These are phyloP conservation scores for Dioscorea alata DNA, from an alignment of 106 monocot genomes.

Conservation along the genomic window DNA sequence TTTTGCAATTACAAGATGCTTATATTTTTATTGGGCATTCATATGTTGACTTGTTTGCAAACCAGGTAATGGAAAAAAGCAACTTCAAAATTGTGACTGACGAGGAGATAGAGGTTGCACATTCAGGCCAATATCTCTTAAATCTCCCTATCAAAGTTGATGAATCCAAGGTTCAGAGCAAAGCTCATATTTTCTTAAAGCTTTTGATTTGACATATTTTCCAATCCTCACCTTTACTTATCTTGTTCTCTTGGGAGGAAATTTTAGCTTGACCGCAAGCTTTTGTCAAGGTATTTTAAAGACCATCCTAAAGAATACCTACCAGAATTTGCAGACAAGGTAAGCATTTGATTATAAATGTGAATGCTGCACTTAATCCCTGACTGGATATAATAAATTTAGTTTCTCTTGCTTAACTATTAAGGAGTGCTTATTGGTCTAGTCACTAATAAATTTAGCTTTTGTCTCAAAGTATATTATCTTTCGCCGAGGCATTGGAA, in stretches of 20 bases:
- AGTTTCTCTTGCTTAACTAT: no score
- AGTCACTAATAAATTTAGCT: background rate
- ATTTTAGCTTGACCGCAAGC: slow-evolving; percentile 67
- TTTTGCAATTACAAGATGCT: background rate
- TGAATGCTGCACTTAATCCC: no score
- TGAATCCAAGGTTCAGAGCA: slow-evolving; percentile 72
- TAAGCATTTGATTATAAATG: background rate
- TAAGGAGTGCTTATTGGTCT: no score
- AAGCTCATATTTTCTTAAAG: background rate
- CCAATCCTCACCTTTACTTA: background rate
- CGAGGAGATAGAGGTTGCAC: slow-evolving; percentile 85
- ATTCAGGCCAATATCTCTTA: slow-evolving; percentile 89
- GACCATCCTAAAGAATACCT: slow-evolving; percentile 76
- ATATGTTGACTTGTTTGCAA: no score
- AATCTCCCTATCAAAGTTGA: slow-evolving; percentile 98
- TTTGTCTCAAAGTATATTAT: slow-evolving; percentile 24
- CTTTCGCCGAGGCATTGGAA: slow-evolving; percentile 43
- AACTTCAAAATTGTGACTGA: slow-evolving; percentile 85
- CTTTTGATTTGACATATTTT: background rate
- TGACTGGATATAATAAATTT: no score
- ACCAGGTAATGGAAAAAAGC: slow-evolving; percentile 91
- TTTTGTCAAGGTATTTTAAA: slow-evolving; percentile 73
- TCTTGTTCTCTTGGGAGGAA: slow-evolving; percentile 1
- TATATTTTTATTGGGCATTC: background rate
- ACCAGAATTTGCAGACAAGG: slow-evolving; percentile 90